Base-by-base conservation (phyloP, 768 basidiomycete genomes). In the Kwoniella botswanensis region DNA sequence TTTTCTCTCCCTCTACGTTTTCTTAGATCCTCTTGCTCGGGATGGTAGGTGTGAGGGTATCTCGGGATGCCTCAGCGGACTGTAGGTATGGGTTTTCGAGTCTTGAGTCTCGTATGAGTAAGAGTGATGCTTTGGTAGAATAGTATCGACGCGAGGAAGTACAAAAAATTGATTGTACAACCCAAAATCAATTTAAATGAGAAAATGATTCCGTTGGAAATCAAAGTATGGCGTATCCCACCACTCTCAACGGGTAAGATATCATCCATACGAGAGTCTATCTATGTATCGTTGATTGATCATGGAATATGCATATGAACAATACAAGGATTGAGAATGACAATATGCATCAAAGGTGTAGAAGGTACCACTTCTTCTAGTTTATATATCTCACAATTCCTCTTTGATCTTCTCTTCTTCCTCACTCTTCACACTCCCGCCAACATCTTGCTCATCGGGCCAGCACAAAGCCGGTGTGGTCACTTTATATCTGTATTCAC, bases 401-500 rank as follows among this genome's bases (percentile, higher is more conserved):
- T 72, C 74, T 67, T 74, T 75, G 50, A 77, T 71, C 6, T 65
- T 67, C 0, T 50, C 24, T 41, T 43, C 67, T 4, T 42, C 60
- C 29, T 68, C 67, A 42, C 15, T 17, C 29, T 42, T 53, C 9
- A 54, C 63, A 35, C 35, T 35, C 26, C 60, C 46, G 50, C 60
- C 22, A 35, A 13, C 59, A 24, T 26, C 67, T 18, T 46, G 35
- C 66, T 71, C 70, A 22, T 67, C 71, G 17, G 83, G 84, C 79
- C 81, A 84, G 81, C 94, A 98, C 65, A 97, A 83, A 1, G 94
- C 93, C 12, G 94, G 94, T 0, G 89, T 88, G 44, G 93, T 94
- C 24, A 88, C 94, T 11, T 89, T 92, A 78, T 94, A 88, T 79
- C 90, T 89, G 78, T 98, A 98, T 83, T 95, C 93, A 85, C 96